A percentile compares a stretch with the other conserved stretches of the same genome.
phyloP scores from a whole-genome alignment of 192 early-diverging fungal species.

The Coemansia sp. region DNA sequence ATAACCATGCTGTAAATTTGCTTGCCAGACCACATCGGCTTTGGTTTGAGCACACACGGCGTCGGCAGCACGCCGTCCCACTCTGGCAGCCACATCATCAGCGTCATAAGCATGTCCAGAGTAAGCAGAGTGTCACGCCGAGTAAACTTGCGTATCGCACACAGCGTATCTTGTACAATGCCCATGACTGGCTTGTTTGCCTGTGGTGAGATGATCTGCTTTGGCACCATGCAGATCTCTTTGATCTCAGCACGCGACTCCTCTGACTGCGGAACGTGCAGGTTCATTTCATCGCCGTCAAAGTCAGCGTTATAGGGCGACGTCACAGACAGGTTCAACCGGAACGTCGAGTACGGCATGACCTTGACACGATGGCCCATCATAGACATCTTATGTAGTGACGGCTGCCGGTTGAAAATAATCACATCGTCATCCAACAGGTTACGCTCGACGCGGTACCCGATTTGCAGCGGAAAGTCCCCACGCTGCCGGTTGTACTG shows the following conservation, averaged over 20 bases:
- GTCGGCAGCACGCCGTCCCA: constrained; percentile 94
- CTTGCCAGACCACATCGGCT: constrained; percentile 98
- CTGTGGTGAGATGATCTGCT: constrained; percentile 95
- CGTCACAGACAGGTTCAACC: constrained; percentile 95
- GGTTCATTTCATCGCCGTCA: constrained; percentile 99
- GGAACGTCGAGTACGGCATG: constrained; percentile 99
- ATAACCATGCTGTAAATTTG: constrained; percentile 94
- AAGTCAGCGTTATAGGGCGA: constrained; percentile 99
- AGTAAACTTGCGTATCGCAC: constrained; percentile 94
- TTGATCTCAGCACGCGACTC: constrained; percentile 94
- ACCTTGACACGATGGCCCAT: constrained; percentile 97
- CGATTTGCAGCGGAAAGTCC: constrained; percentile 83
- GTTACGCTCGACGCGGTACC: constrained; percentile 94
- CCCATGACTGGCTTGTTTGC: constrained; percentile 99
- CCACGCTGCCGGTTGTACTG: constrained; percentile 79
- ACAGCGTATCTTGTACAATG: constrained; percentile 98
- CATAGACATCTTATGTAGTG: constrained; percentile 99
- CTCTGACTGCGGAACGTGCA: constrained; percentile 97
- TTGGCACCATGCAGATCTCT: constrained; percentile 97
- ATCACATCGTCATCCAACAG: constrained; percentile 93
- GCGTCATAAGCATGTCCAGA: constrained; percentile 90
- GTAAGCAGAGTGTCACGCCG: constrained; percentile 87
- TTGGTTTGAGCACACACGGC: constrained; percentile 93
- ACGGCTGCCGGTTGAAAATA: constrained; percentile 99
- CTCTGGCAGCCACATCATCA: constrained; percentile 92